Percentiles rank a stretch among this genome's conserved stretches.
phyloP scores from a whole-genome alignment of 768 basidiomycete genomes.

The Suillus clintonianus region DNA sequence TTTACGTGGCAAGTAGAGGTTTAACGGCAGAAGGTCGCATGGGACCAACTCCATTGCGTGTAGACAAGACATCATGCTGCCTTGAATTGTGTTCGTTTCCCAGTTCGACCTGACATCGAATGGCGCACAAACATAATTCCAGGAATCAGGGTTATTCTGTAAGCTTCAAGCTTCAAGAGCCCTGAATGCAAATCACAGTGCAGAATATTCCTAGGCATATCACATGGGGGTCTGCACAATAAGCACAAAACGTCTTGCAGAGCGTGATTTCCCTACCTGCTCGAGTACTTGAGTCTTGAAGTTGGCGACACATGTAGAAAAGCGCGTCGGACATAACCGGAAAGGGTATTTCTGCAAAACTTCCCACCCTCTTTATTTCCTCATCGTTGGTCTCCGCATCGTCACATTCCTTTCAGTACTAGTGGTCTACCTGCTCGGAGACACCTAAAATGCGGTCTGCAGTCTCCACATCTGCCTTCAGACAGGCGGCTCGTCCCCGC shows the following conservation, averaged over 20 bases:
- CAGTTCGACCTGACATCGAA: neutral
- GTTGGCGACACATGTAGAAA: neutral
- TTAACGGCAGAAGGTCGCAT: neutral
- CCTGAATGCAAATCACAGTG: neutral
- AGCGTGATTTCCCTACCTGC: neutral
- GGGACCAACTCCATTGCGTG: neutral
- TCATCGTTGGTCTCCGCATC: constrained; percentile 3
- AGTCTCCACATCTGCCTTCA: constrained; percentile 26
- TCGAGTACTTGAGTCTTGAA: neutral
- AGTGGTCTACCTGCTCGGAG: constrained; percentile 7
- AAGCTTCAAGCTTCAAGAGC: neutral
- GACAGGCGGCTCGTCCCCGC: constrained; percentile 20
- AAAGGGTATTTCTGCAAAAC: neutral
- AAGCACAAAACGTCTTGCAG: neutral
- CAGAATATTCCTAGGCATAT: neutral
- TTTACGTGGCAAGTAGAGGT: neutral
- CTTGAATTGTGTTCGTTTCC: neutral
- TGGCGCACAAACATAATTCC: neutral
- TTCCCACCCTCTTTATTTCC: constrained; percentile 16
- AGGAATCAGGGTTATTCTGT: neutral
- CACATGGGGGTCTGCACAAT: neutral
- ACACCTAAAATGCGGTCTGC: constrained; percentile 23
- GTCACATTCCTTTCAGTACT: constrained; percentile 6
- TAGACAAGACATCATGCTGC: neutral
- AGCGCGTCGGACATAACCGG: constrained; percentile 10